A percentile compares a stretch with the other conserved stretches of the same genome.
phyloP scores from a whole-genome alignment of 495 filamentous ascomycete species.

The Penicillium macrosclerotiorum region DNA sequence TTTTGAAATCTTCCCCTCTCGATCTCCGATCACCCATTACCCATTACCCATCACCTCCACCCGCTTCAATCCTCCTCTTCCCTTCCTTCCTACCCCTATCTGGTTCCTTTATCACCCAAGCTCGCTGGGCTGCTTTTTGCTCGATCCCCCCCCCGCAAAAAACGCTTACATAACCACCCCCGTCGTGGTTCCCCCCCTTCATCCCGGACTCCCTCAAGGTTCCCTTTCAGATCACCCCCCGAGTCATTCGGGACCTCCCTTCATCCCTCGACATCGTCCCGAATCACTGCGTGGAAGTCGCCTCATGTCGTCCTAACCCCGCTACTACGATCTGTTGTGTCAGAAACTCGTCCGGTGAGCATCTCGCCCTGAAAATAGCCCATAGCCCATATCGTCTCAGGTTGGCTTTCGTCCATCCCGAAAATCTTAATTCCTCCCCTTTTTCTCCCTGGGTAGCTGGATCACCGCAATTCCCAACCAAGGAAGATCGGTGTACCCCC shows the following conservation, averaged over 20 bases:
- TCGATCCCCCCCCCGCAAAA: conserved; percentile 18
- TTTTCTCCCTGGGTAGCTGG: background rate
- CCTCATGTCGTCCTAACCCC: conserved; percentile 45
- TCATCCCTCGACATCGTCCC: conserved; percentile 5
- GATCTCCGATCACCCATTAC: background rate
- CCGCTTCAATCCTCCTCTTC: background rate
- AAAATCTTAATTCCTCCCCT: too few relatives aligned
- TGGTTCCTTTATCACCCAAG: conserved; percentile 1
- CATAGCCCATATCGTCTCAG: background rate
- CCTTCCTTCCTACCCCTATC: conserved; percentile 1
- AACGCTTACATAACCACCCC: conserved; percentile 24
- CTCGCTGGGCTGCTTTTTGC: background rate
- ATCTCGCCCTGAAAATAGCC: too few relatives aligned
- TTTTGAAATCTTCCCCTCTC: conserved; percentile 19
- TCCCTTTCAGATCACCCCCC: conserved; percentile 17
- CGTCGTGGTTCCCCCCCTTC: conserved; percentile 20
- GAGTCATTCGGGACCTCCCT: conserved; percentile 16
- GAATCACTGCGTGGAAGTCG: conserved; percentile 15
- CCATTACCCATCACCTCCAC: background rate
- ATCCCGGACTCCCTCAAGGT: conserved; percentile 8
- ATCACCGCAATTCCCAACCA: too few relatives aligned
- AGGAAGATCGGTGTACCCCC: too few relatives aligned
- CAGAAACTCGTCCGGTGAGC: conserved; percentile 40
- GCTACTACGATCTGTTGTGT: conserved; percentile 35
- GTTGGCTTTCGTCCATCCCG: conserved; percentile 6